Evolutionary conservation across 2,329 filamentous ascomycete species (phyloP), one percentile per base, ranked within the genome.

Genomic region (Hymenoscyphus infarciens): DNA sequence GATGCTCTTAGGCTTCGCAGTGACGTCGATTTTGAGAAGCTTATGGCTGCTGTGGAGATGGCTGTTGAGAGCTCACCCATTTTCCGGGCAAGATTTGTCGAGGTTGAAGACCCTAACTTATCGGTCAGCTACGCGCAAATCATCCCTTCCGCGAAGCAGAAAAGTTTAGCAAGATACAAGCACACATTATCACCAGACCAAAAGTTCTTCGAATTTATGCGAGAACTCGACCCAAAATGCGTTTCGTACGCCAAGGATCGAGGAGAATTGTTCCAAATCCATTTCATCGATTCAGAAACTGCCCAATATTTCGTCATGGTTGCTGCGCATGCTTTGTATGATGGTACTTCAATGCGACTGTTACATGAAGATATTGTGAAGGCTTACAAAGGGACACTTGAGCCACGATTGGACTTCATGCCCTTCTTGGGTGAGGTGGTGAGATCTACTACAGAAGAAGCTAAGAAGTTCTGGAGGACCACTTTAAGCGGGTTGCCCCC

Each of bases 311-410:
- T 87, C 1, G 71, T 87, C 4, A 73, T 97, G 1, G 93, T 91
- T 0, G 86, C 97, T 45, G 83, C 92, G 0, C 93, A 97, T 75
- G 91, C 92, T 1, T 80, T 97, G 22, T 97, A 97, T 68, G 93
- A 97, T 72, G 93, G 93, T 0, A 92, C 88, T 84, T 96, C 92
- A 2, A 81, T 97, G 13, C 79, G 81, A 3, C 77, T 96, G 16
- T 75, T 97, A 1, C 91, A 95, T 69, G 78, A 82, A 53, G 87
- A 95, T 70, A 82, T 97, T 0, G 75, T 81, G 16, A 78, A 75
- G n/a, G 85, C 87, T 1, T 96, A 96, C 66, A 56, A 77, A 4
- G 78, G 78, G 4, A 66, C 73, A 0, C 73, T 77, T 11, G 66
- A 69, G 2, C 42, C 74, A 1, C 80, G 86, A 4, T 78, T 80